Percentiles rank a stretch among this genome's conserved stretches.
phyloP scores from a whole-genome alignment of 1,139 yeast species.

The Nadsonia starkeyi-henricii region DNA sequence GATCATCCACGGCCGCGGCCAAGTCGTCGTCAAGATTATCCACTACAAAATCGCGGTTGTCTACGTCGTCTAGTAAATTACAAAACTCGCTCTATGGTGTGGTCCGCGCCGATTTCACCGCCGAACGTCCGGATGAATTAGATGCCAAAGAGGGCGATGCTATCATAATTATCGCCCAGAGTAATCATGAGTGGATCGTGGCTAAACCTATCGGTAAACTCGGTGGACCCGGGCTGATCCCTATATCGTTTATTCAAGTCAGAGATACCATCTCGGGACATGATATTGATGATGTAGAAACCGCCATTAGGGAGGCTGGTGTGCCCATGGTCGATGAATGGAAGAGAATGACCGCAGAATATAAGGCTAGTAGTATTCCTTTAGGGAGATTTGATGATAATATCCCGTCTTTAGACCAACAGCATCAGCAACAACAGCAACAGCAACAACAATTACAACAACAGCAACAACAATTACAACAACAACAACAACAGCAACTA shows the following conservation, averaged over 20 bases:
- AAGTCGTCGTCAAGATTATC: no score
- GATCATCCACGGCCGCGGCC: no score
- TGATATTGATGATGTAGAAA: slow-evolving; percentile 34
- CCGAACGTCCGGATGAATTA: slow-evolving; percentile 82
- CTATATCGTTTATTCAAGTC: slow-evolving; percentile 77
- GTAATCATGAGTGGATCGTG: slow-evolving; percentile 92
- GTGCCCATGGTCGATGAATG: slow-evolving; percentile 92
- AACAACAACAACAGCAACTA: slow-evolving; percentile 7
- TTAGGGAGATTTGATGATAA: slow-evolving; percentile 37
- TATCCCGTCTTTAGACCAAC: neutral
- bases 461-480: slow-evolving; percentile 9
- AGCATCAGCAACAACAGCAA: slow-evolving; percentile 6
- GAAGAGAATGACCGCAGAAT: slow-evolving; percentile 83
- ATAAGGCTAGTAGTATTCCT: slow-evolving; percentile 82
- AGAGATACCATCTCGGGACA: slow-evolving; percentile 59
- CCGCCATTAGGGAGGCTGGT: slow-evolving; percentile 45
- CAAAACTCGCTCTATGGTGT: slow-evolving; percentile 41
- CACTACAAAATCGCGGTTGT: no score
- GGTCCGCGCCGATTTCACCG: slow-evolving; percentile 68
- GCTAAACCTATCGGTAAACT: slow-evolving; percentile 90
- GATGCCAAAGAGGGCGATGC: slow-evolving; percentile 78
- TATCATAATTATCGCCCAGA: slow-evolving; percentile 87
- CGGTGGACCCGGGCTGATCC: slow-evolving; percentile 96
- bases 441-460: slow-evolving; percentile 8
- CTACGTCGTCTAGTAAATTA: no score